These are phyloP conservation scores for Athelia sp. DNA, from an alignment of 1,284 basidiomycete species.

Conservation along the genomic window DNA sequence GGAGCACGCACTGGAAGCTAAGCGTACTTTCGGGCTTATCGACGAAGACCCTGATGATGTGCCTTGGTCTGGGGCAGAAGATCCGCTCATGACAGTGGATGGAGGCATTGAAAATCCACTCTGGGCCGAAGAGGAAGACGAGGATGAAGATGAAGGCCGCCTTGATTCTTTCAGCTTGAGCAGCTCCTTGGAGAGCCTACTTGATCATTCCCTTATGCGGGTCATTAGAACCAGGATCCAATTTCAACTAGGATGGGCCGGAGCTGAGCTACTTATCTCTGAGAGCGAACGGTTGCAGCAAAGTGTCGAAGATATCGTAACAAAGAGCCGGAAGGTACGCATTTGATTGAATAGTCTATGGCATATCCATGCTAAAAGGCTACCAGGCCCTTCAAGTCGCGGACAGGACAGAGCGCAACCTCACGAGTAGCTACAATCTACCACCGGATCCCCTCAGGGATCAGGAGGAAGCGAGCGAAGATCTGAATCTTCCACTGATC, in stretches of 20 bases:
- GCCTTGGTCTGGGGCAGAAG: slow-evolving; percentile 24
- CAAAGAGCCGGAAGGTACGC: slow-evolving; percentile 26
- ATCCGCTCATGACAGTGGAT: slow-evolving; percentile 4
- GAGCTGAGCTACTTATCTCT: slow-evolving; percentile 48
- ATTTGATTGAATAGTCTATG: not conserved
- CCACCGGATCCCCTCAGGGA: slow-evolving; percentile 47
- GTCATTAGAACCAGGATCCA: slow-evolving; percentile 44
- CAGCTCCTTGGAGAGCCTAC: slow-evolving; percentile 49
- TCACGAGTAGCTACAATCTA: slow-evolving; percentile 35
- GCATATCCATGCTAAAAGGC: not conserved
- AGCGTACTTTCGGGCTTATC: slow-evolving; percentile 44
- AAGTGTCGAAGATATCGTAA: slow-evolving; percentile 31
- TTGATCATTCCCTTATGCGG: slow-evolving; percentile 47
- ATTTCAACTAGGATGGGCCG: slow-evolving; percentile 57
- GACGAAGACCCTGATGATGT: slow-evolving; percentile 33
- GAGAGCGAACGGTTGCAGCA: slow-evolving; percentile 43
- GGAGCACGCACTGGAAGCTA: slow-evolving; percentile 38
- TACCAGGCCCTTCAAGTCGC: slow-evolving; percentile 17
- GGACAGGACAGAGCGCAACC: slow-evolving; percentile 39
- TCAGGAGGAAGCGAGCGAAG: slow-evolving; percentile 21
- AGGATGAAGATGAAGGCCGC: slow-evolving; percentile 27
- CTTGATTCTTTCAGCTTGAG: slow-evolving; percentile 58
- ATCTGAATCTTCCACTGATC: slow-evolving; percentile 48
- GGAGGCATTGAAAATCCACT: slow-evolving; percentile 10
- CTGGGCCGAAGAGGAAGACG: slow-evolving; percentile 18